Evolutionary conservation across 2,329 filamentous ascomycete species (phyloP).

Genomic region (Epichloe amarillans): DNA sequence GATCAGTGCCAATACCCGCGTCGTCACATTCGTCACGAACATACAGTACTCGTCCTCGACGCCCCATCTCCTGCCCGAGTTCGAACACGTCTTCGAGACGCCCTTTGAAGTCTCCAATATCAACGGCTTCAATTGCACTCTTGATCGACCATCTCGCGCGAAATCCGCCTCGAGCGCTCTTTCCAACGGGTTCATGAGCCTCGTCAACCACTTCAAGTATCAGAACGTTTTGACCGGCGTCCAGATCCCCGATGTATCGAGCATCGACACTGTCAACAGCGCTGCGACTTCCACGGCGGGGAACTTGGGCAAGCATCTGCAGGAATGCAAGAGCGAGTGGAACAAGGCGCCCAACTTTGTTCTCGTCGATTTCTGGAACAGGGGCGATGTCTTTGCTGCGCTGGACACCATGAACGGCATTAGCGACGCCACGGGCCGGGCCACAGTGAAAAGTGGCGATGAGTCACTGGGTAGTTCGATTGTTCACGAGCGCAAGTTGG

Average conservation of each 20-base stretch:
- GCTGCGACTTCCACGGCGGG: slow-evolving; percentile 39
- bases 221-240: slow-evolving; percentile 38
- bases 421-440: slow-evolving; percentile 23
- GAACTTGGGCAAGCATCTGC: slow-evolving; percentile 38
- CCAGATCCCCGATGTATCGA: slow-evolving; percentile 45
- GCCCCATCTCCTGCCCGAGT: slow-evolving; percentile 51
- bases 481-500: slow-evolving; percentile 11
- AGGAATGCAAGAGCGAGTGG: slow-evolving; percentile 43
- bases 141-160: slow-evolving; percentile 48
- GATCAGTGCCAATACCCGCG: slow-evolving; percentile 49
- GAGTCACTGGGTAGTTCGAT: slow-evolving; percentile 8
- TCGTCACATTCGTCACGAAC: slow-evolving; percentile 57
- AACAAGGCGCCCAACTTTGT: slow-evolving; percentile 55
- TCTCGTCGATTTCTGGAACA: slow-evolving; percentile 69
- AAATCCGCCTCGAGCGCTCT: slow-evolving; percentile 38
- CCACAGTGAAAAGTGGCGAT: slow-evolving; percentile 3
- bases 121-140: slow-evolving; percentile 56
- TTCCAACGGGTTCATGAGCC: slow-evolving; percentile 46
- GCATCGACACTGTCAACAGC: slow-evolving; percentile 53
- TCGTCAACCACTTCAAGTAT: slow-evolving; percentile 76
- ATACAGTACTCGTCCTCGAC: slow-evolving; percentile 26
- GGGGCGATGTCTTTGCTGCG: slow-evolving; percentile 54
- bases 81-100: slow-evolving; percentile 59
- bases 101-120: slow-evolving; percentile 49
- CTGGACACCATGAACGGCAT: slow-evolving; percentile 56